These are phyloP conservation scores for Lasiodiplodia sp. DNA, from an alignment of 2,329 filamentous ascomycete species.

Conservation along the genomic window DNA sequence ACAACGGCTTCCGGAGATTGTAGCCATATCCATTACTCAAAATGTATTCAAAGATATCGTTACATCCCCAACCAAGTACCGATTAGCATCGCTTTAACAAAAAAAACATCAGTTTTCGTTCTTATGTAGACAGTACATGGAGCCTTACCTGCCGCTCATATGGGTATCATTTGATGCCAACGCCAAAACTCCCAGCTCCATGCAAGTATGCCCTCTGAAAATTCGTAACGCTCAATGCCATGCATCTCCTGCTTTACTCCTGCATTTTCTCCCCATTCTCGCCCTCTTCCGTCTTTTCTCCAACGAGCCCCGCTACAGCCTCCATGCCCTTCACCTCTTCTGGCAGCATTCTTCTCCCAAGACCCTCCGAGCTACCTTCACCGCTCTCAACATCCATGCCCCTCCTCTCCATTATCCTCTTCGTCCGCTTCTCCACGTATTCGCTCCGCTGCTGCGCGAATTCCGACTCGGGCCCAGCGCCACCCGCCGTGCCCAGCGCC, in stretches of 20 bases:
- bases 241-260: background rate
- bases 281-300: background rate
- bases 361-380: slow-evolving; percentile 39
- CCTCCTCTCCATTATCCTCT: slow-evolving; percentile 76
- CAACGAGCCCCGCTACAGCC: slow-evolving; percentile 34
- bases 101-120: background rate
- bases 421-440: slow-evolving; percentile 68
- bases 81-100: background rate
- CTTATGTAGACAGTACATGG: background rate
- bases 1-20: background rate
- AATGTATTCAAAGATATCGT: background rate
- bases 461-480: slow-evolving; percentile 38
- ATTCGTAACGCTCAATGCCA: background rate
- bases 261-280: slow-evolving; percentile 23
- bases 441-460: slow-evolving; percentile 73
- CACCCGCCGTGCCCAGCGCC: slow-evolving; percentile 46
- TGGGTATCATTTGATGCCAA: slow-evolving; percentile 20
- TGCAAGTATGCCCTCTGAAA: background rate
- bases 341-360: slow-evolving; percentile 39
- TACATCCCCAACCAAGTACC: background rate
- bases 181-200: slow-evolving; percentile 7
- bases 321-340: slow-evolving; percentile 50
- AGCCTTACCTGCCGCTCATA: background rate
- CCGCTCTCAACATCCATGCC: slow-evolving; percentile 63
- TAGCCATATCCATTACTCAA: background rate